Conservation (phyloP, 805 yeast genomes). For the Lipomyces oligophaga region DNA sequence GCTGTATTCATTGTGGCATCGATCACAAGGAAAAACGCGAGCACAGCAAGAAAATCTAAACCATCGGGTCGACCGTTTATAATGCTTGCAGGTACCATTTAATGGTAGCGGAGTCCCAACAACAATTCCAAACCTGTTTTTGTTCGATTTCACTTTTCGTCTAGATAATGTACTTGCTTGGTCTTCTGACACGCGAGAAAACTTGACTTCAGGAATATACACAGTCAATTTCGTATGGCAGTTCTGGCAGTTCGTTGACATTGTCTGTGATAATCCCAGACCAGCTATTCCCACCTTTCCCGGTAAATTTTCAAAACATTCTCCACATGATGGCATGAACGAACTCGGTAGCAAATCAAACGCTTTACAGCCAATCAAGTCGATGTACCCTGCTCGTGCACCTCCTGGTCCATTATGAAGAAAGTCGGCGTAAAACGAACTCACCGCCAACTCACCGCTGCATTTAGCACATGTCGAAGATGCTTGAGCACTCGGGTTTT, state of each 20-base stretch:
- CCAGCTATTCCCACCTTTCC: conserved; percentile 34
- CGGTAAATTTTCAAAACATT: conserved; percentile 34
- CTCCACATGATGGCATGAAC: conserved; percentile 39
- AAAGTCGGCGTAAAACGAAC: conserved; percentile 38
- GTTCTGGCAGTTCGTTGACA: conserved; percentile 36
- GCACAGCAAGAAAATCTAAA: conserved; percentile 44
- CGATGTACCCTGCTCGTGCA: conserved; percentile 38
- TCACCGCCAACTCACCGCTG: conserved; percentile 36
- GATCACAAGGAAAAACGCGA: conserved; percentile 43
- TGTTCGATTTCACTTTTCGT: conserved; percentile 22
- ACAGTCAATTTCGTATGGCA: conserved; percentile 40
- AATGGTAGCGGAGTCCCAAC: conserved; percentile 42
- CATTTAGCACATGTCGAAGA: conserved; percentile 37
- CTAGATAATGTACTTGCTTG: background rate
- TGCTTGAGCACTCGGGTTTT: conserved; percentile 27
- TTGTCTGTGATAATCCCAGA: conserved; percentile 37
- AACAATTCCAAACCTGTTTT: conserved; percentile 35
- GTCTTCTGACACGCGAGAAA: conserved; percentile 36
- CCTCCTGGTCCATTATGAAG: conserved; percentile 33
- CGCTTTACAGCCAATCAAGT: conserved; percentile 39
- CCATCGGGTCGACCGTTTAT: conserved; percentile 43
- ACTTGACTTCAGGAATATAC: conserved; percentile 36
- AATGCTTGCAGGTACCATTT: conserved; percentile 42
- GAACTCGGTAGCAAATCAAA: conserved; percentile 39
- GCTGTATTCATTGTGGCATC: conserved; percentile 41